Conservation (phyloP, 2,329 filamentous ascomycete species). For the Nothopassalora personata region DNA sequence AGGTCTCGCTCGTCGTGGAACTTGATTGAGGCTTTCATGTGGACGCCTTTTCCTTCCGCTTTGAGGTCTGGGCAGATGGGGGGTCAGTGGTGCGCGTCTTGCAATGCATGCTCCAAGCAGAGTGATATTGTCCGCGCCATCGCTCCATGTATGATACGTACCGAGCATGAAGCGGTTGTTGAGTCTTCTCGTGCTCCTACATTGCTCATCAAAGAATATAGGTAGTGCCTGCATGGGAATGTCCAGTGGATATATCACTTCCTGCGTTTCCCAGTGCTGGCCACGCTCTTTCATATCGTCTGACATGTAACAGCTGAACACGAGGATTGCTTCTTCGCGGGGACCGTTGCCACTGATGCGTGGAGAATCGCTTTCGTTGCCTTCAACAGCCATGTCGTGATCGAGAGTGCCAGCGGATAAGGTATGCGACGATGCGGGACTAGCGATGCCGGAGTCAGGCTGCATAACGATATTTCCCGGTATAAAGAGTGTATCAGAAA, state of each 20-base stretch:
- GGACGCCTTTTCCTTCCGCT: not conserved
- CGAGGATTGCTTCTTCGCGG: not conserved
- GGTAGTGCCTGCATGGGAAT: not conserved
- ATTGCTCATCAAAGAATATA: not conserved
- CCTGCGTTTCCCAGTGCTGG: not conserved
- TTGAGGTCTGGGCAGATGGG: not conserved
- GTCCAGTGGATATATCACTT: not conserved
- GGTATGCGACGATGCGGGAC: not conserved
- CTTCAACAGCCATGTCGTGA: not conserved
- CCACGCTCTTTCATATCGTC: not conserved
- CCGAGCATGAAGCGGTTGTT: not conserved
- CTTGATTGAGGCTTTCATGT: not conserved
- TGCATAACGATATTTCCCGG: not conserved
- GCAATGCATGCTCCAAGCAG: too few relatives aligned
- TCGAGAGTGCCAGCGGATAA: not conserved
- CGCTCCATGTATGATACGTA: too few relatives aligned
- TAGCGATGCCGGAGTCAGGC: not conserved
- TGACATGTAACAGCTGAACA: not conserved
- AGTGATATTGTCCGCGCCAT: too few relatives aligned
- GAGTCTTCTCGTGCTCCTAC: not conserved
- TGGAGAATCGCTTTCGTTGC: not conserved
- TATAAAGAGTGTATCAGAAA: not conserved
- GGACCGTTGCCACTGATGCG: not conserved
- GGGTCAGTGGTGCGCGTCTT: too few relatives aligned
- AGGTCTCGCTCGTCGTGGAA: not conserved